Percentiles rank a stretch among this genome's conserved stretches.
Conservation (phyloP, 225 moss, liverwort and hornwort species). For the Rhytidiadelphus loreus region DNA sequence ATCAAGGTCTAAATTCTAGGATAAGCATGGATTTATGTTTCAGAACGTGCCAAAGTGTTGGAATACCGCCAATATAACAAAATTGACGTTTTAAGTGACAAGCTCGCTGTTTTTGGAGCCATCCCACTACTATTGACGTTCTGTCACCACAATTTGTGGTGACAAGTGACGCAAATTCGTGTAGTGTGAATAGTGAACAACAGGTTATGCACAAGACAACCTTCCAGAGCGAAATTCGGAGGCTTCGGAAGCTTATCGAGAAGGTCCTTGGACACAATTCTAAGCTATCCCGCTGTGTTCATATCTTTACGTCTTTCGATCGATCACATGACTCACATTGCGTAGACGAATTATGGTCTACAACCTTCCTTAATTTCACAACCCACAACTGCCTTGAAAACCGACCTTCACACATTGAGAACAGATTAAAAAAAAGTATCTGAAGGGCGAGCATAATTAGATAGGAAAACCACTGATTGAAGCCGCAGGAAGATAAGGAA, state of each 20-base stretch:
- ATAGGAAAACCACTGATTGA: background rate
- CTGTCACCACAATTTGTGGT: background rate
- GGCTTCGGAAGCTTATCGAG: background rate
- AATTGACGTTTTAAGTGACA: background rate
- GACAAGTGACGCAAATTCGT: background rate
- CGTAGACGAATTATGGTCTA: background rate
- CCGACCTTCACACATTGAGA: background rate
- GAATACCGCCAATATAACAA: background rate
- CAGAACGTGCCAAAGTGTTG: background rate
- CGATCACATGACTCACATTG: background rate
- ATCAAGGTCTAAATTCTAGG: background rate
- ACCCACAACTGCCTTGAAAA: background rate
- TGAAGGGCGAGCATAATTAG: background rate
- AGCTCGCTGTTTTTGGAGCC: background rate
- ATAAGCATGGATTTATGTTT: background rate
- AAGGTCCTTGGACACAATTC: background rate
- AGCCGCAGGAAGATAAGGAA: background rate
- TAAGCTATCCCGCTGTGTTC: background rate
- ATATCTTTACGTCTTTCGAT: background rate
- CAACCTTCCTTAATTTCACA: background rate
- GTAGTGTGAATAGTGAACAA: background rate
- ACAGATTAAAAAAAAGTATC: too few relatives aligned
- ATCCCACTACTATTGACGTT: background rate
- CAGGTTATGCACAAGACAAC: background rate
- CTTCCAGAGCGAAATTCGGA: background rate